These are phyloP conservation scores for Candida boidinii DNA, from an alignment of 805 yeast species.

Conservation along the genomic window DNA sequence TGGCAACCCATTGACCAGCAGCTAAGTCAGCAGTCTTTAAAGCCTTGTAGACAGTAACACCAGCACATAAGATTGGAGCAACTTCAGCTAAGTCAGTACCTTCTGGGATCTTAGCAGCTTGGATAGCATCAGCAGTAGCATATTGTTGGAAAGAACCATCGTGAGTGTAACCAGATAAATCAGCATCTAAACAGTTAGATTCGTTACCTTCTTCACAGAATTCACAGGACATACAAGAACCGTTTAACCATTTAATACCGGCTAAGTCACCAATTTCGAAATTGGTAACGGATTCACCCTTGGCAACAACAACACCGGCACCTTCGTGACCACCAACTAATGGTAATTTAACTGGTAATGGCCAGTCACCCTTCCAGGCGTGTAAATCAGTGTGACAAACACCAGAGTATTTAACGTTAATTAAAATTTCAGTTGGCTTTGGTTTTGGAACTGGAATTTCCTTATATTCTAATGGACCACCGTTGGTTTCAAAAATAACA, in stretches of 20 bases:
- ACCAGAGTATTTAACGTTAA: constrained; percentile 65
- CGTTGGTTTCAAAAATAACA: constrained; percentile 56
- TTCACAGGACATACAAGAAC: constrained; percentile 59
- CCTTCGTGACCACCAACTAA: constrained; percentile 71
- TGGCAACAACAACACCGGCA: constrained; percentile 61
- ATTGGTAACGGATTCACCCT: constrained; percentile 50
- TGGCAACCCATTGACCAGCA: constrained; percentile 45
- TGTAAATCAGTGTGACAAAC: constrained; percentile 71
- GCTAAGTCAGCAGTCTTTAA: constrained; percentile 37
- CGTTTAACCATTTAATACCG: constrained; percentile 64
- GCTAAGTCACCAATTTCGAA: constrained; percentile 60
- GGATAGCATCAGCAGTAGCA: constrained; percentile 45
- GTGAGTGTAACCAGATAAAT: constrained; percentile 67
- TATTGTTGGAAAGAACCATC: constrained; percentile 53
- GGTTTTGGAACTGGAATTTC: constrained; percentile 69
- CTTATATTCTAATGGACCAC: constrained; percentile 56
- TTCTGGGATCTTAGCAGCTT: constrained; percentile 37
- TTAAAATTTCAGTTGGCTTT: constrained; percentile 53
- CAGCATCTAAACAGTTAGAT: constrained; percentile 62
- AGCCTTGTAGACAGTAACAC: constrained; percentile 47
- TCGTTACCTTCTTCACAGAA: constrained; percentile 50
- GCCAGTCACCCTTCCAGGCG: constrained; percentile 71
- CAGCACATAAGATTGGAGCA: constrained; percentile 45
- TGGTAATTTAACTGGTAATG: constrained; percentile 49
- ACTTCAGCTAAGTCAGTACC: constrained; percentile 39